Conservation (phyloP, 2,329 filamentous ascomycete genomes). For the Pseudogymnoascus sp. region DNA sequence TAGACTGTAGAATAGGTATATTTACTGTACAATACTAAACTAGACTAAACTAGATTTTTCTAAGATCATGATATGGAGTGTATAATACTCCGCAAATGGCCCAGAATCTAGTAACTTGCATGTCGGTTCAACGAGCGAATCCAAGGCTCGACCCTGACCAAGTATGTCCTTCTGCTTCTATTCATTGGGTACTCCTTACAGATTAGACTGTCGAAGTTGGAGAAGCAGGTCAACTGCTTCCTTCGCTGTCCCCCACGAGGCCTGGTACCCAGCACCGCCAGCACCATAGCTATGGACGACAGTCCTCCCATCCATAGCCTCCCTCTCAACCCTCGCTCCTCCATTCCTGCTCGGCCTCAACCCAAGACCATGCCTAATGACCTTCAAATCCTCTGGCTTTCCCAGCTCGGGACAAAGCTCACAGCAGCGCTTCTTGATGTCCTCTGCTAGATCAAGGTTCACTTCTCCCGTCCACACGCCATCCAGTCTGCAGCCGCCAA, state of each 20-base stretch:
- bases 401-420: conserved; percentile 32
- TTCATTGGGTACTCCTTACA: neutral
- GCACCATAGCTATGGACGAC: conserved; percentile 41
- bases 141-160: neutral
- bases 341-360: conserved; percentile 24
- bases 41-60: conserved; percentile 5
- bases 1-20: conserved; percentile 5
- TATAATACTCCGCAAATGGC: neutral
- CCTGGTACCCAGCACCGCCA: conserved; percentile 41
- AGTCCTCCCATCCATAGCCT: conserved; percentile 19
- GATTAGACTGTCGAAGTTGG: neutral
- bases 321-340: conserved; percentile 32
- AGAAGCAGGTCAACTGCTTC: conserved; percentile 22
- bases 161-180: neutral
- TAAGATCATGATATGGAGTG: neutral
- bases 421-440: conserved; percentile 33
- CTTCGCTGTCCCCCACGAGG: conserved; percentile 28
- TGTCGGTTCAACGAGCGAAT: neutral
- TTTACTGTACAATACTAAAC: conserved; percentile 11
- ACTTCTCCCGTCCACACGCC: conserved; percentile 30
- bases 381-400: conserved; percentile 30
- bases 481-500: conserved; percentile 32
- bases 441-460: conserved; percentile 29
- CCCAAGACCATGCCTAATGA: conserved; percentile 32
- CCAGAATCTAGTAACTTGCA: neutral